These are phyloP conservation scores for Plasmodium adleri DNA, from an alignment of 169 alveolate genomes.

Conservation along the genomic window DNA sequence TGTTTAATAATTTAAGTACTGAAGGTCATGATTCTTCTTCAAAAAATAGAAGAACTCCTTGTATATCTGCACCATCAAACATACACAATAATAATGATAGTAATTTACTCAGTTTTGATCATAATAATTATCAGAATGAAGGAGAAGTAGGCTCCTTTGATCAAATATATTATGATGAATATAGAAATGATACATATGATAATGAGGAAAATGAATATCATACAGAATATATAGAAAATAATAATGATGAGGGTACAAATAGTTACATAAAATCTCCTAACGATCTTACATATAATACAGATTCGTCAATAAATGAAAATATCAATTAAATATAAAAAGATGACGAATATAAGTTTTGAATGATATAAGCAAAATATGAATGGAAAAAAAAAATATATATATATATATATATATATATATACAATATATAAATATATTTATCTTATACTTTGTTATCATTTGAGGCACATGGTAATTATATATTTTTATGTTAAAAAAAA, in stretches of 20 bases:
- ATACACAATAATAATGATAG: neutral
- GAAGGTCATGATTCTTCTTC: neutral
- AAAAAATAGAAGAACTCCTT: neutral
- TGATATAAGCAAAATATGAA: no score
- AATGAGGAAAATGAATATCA: neutral
- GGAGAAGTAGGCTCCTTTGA: neutral
- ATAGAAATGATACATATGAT: neutral
- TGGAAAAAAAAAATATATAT: no score
- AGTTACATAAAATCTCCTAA: neutral
- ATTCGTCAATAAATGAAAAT: no score
- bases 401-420: no score
- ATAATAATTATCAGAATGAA: neutral
- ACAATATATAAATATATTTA: no score
- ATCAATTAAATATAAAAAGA: no score
- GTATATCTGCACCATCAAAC: constrained; percentile 2
- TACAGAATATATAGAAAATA: neutral
- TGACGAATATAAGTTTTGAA: no score
- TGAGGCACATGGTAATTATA: no score
- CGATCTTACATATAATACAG: no score
- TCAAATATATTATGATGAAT: neutral
- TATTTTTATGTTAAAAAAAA: no score
- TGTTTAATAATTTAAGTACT: constrained; percentile 62
- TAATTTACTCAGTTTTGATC: neutral
- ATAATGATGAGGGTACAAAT: neutral
- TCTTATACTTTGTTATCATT: no score